Evolutionary conservation across 495 filamentous ascomycete species (phyloP), one percentile per base, ranked within the genome.

Genomic region (Penicillium simplicissimum): DNA sequence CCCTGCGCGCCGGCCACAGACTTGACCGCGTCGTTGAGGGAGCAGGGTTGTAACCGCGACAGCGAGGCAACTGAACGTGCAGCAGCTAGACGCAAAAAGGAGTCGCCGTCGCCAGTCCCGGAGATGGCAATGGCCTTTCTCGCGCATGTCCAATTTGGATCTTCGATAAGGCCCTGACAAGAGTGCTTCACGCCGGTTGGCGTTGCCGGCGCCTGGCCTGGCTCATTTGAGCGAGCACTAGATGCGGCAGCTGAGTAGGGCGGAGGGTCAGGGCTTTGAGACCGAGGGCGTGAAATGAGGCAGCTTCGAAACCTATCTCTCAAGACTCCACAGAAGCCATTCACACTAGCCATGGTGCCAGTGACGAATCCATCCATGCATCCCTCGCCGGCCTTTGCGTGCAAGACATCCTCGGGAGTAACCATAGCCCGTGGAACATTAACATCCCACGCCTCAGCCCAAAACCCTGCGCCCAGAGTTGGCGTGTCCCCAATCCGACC

Each of bases 81-180:
- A 2, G 92, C 92, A n/a, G 81, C 81, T 17, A 84, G 74, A 1
- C 91, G 86, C 3, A 96, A 82, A 69, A 96, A 97, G 0, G 91
- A 91, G 68, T 97, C 93, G 1, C 93, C 93, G 62, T 96, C 96
- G 4, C 93, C 93, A 0, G 93, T 96, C 1, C 92, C 92, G 0
- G 91, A 95, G 35, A 95, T 76, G 8, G 85, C 93, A 7, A 93
- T 79, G 0, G 87, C 86, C 17, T 85, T 64, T 59, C 53, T 59
- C 11, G 19, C 25, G 4, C 17, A 7, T 14, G 25, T 11, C 4
- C 15, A n/a, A 13, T 51, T 19, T 25, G 9, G 9, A 25, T 8
- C 1, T 23, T n/a, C 15, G 6, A 19, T n/a, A 10, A 23, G 35
- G 33, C 9, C 15, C n/a, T 3, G 65, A 38, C 49, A 52, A 15